Evolutionary conservation across 257 asterid genomes (phyloP).

Genomic region (Solanum sejunctum): DNA sequence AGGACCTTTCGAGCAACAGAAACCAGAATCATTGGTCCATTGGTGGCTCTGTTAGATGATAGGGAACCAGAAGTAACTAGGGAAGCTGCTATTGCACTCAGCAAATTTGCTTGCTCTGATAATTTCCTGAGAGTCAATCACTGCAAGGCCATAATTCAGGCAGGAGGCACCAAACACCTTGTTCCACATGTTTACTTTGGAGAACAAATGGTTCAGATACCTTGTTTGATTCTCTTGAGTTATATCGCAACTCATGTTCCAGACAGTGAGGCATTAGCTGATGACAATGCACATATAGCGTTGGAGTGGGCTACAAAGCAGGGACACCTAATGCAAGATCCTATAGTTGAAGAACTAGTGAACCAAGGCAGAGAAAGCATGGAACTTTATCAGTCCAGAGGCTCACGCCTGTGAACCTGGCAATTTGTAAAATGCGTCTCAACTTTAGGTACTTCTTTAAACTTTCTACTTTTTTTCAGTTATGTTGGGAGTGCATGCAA

Average conservation of each 20-base stretch:
- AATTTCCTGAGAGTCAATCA: conserved; percentile 1
- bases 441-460: neutral
- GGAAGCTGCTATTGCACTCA: conserved; percentile 3
- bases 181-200: conserved; percentile 2
- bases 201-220: conserved; percentile 5
- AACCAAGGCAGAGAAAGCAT: conserved; percentile 2
- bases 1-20: conserved; percentile 15
- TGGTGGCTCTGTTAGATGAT: conserved; percentile 1
- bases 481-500: neutral
- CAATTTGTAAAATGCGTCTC: neutral
- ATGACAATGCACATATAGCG: neutral
- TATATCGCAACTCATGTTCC: conserved; percentile 3
- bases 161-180: conserved; percentile 2
- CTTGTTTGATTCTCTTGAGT: conserved; percentile 1
- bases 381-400: conserved; percentile 12
- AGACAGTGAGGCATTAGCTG: conserved; percentile 3
- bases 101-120: neutral
- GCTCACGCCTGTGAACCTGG: conserved; percentile 3
- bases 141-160: conserved; percentile 6
- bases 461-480: neutral
- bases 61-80: conserved; percentile 4
- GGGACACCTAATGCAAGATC: conserved; percentile 4
- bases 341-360: neutral
- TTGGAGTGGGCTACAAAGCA: conserved; percentile 8
- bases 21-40: conserved; percentile 2